A percentile compares a stretch with the other conserved stretches of the same genome.
Conservation (phyloP, 768 basidiomycete genomes). For the Podaxis mareebaensis region DNA sequence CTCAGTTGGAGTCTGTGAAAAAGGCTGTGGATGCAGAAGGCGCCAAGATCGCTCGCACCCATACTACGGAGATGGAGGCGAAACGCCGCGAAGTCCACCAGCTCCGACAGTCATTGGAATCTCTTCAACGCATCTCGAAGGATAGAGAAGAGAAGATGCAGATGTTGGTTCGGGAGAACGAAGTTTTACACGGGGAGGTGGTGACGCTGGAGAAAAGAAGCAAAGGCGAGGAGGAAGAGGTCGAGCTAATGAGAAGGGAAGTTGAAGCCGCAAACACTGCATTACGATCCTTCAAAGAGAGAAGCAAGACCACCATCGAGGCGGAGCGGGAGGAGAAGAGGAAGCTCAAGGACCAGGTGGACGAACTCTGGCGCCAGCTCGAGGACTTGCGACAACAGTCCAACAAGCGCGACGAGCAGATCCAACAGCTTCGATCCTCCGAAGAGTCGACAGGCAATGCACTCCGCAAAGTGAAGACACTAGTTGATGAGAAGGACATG, state of each 20-base stretch:
- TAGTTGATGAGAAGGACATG: slow-evolving; percentile 1
- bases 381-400: not conserved
- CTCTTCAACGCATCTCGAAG: not conserved
- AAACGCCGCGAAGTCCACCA: not conserved
- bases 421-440: not conserved
- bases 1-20: not conserved
- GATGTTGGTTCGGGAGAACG: slow-evolving; percentile 9
- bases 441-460: not conserved
- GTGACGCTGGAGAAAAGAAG: not conserved
- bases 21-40: not conserved
- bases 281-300: slow-evolving; percentile 4
- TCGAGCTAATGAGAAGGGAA: slow-evolving; percentile 5
- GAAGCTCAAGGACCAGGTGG: not conserved
- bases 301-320: not conserved
- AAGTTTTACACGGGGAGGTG: not conserved
- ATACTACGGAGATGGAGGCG: slow-evolving; percentile 2
- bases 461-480: not conserved
- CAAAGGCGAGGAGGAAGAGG: not conserved
- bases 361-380: slow-evolving; percentile 5
- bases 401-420: not conserved
- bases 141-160: slow-evolving; percentile 2
- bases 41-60: not conserved
- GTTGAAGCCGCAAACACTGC: not conserved
- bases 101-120: not conserved
- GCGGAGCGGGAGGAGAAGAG: not conserved